Percentiles rank a stretch among this genome's conserved stretches.
These are phyloP conservation scores for Persicaria maculosa DNA, from an alignment of 148 eudicot genomes.

Conservation along the genomic window DNA sequence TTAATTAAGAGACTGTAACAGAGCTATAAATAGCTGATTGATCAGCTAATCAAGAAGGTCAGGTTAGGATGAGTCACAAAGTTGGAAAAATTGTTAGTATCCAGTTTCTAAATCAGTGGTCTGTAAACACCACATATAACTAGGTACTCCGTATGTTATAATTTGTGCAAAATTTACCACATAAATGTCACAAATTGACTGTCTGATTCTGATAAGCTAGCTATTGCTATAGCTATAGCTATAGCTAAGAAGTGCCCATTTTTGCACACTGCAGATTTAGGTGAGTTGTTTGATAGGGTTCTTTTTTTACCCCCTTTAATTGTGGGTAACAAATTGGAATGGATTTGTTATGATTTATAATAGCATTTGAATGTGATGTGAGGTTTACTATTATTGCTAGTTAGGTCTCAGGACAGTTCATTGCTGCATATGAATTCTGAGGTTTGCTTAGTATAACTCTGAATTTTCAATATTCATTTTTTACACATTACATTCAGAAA, in stretches of 20 bases:
- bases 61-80: not conserved
- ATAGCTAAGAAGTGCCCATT: not conserved
- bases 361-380: not conserved
- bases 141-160: not conserved
- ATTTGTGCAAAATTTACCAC: not conserved
- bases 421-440: not conserved
- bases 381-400: not conserved
- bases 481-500: too few species aligned
- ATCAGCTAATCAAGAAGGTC: not conserved
- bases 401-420: not conserved
- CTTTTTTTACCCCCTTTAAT: not conserved
- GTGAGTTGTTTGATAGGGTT: not conserved
- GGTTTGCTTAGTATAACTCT: too few species aligned
- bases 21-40: not conserved
- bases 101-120: constrained; percentile 4
- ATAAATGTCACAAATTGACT: not conserved
- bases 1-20: constrained; percentile 1
- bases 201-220: not conserved
- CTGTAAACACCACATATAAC: constrained; percentile 6
- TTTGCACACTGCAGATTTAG: not conserved
- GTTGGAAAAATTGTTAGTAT: not conserved
- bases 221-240: not conserved
- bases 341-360: not conserved
- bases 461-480: too few species aligned
- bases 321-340: not conserved